A percentile compares a stretch with the other conserved stretches of the same genome.
Conservation (phyloP, 768 basidiomycete species). For the Macrolepiota fuliginosa region DNA sequence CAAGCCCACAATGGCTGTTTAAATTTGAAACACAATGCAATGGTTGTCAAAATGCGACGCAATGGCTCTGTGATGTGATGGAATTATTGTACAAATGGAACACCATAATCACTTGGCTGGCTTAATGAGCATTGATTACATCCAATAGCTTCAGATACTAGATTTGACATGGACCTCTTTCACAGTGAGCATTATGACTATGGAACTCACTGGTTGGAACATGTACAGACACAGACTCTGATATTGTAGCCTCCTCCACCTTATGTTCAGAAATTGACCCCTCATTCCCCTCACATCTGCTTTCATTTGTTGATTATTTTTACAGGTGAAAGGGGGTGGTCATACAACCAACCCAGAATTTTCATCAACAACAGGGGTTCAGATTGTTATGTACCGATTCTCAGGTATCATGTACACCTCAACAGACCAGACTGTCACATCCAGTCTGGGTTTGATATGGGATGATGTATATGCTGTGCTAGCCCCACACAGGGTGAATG, state of each 20-base stretch:
- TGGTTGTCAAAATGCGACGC: no score
- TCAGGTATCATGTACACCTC: slow-evolving; percentile 40
- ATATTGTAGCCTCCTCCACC: not conserved
- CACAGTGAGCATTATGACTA: slow-evolving; percentile 34
- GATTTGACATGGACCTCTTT: slow-evolving; percentile 44
- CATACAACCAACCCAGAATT: slow-evolving; percentile 55
- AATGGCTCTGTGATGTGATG: no score
- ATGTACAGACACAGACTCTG: slow-evolving; percentile 1
- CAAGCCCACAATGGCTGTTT: no score
- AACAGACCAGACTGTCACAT: slow-evolving; percentile 33
- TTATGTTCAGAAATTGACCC: not conserved
- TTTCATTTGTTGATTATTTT: slow-evolving; percentile 13
- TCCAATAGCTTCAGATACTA: slow-evolving; percentile 42
- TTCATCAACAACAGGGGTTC: slow-evolving; percentile 59
- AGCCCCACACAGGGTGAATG: slow-evolving; percentile 44
- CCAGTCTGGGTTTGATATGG: slow-evolving; percentile 56
- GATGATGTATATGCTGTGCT: slow-evolving; percentile 61
- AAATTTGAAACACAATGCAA: no score
- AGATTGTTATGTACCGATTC: slow-evolving; percentile 54
- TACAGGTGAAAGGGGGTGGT: slow-evolving; percentile 60
- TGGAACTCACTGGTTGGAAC: slow-evolving; percentile 28
- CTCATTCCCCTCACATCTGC: not conserved
- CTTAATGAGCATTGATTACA: not conserved
- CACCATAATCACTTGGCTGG: not conserved
- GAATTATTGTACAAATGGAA: no score